phyloP scores from a whole-genome alignment of 257 asterid genomes.

The Primulina tabacum region DNA sequence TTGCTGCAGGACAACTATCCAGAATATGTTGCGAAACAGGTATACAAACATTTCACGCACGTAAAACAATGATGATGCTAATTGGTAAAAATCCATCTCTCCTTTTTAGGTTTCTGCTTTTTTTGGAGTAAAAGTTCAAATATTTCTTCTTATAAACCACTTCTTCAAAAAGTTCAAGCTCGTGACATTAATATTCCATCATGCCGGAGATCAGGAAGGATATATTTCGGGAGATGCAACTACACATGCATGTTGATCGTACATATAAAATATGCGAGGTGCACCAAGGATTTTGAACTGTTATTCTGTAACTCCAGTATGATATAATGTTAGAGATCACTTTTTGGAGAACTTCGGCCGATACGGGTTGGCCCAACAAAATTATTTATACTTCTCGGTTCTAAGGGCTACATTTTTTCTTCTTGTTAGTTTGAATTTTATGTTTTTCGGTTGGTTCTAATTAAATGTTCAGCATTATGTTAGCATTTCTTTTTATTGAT shows the following conservation, averaged over 20 bases:
- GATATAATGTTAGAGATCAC: too few species aligned
- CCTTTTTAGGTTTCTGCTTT: neutral
- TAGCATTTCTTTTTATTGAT: conserved; percentile 7
- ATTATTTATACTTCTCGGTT: neutral
- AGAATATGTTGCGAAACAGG: conserved; percentile 79
- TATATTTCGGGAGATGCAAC: neutral
- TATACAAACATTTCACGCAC: conserved; percentile 14
- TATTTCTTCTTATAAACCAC: neutral
- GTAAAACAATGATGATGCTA: neutral
- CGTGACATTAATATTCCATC: neutral
- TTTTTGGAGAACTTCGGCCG: too few species aligned
- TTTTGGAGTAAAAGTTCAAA: neutral
- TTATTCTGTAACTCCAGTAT: too few species aligned
- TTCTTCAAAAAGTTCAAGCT: neutral
- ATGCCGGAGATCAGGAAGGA: neutral
- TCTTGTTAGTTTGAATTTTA: neutral
- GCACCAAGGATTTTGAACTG: too few species aligned
- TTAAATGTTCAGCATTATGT: neutral
- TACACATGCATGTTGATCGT: neutral
- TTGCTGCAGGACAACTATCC: conserved; percentile 79
- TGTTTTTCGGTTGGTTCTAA: neutral
- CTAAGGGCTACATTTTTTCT: neutral
- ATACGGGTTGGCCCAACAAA: too few species aligned
- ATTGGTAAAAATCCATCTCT: neutral
- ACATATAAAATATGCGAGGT: too few species aligned